phyloP scores from a whole-genome alignment of 306 rosid genomes.

The Hylodesmum podocarpum region DNA sequence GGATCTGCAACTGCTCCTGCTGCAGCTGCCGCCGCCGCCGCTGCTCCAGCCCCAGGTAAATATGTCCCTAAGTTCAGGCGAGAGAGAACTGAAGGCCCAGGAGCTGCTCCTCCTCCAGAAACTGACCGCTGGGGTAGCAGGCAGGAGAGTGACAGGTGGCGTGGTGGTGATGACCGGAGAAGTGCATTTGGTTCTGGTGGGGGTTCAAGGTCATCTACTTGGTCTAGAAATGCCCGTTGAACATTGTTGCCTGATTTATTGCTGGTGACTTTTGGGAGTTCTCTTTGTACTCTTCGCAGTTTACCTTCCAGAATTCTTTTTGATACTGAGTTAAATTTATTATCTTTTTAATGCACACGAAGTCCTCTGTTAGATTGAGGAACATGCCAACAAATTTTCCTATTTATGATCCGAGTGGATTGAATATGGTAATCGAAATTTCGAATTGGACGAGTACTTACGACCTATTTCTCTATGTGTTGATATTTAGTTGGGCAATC shows the following conservation, averaged over 20 bases:
- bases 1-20: constrained; percentile 44
- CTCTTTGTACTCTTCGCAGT: neutral
- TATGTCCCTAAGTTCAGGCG: constrained; percentile 72
- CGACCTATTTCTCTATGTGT: neutral
- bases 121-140: constrained; percentile 59
- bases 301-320: constrained; percentile 37
- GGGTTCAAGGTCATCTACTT: constrained; percentile 53
- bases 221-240: constrained; percentile 74
- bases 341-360: constrained; percentile 13
- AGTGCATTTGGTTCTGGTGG: constrained; percentile 51
- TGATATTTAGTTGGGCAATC: neutral
- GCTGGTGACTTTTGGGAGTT: constrained; percentile 29
- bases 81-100: constrained; percentile 40
- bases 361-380: constrained; percentile 22
- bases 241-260: constrained; percentile 5
- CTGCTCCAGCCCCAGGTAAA: constrained; percentile 47
- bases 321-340: constrained; percentile 32
- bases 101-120: constrained; percentile 52
- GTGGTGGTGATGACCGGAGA: constrained; percentile 55
- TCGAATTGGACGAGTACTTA: neutral
- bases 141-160: constrained; percentile 72
- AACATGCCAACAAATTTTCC: constrained; percentile 25
- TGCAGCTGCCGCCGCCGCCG: constrained; percentile 33
- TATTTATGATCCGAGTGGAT: constrained; percentile 30
- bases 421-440: constrained; percentile 25